phyloP scores from a whole-genome alignment of 2,329 filamentous ascomycete genomes.

The Chaetomium olivaceum region DNA sequence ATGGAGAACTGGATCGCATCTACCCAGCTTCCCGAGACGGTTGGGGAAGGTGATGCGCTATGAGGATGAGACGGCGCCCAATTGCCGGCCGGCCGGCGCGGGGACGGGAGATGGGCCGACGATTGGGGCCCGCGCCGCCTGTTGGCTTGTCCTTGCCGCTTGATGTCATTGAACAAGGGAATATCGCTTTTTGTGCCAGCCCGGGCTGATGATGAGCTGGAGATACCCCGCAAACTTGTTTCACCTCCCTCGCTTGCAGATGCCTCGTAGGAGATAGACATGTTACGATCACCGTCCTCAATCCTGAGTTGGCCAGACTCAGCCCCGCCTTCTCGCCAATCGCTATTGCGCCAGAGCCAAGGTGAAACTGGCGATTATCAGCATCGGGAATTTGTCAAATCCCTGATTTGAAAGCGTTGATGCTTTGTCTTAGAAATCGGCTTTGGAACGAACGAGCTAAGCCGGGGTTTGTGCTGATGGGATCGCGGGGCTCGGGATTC shows the following conservation, averaged over 20 bases:
- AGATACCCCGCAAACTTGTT: slow-evolving; percentile 13
- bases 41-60: slow-evolving; percentile 30
- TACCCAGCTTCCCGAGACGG: slow-evolving; percentile 62
- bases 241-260: slow-evolving; percentile 19
- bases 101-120: slow-evolving; percentile 10
- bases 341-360: not conserved
- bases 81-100: not conserved
- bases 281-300: slow-evolving; percentile 1
- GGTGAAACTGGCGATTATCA: slow-evolving; percentile 3
- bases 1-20: slow-evolving; percentile 86
- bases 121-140: slow-evolving; percentile 10
- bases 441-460: not conserved
- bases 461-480: not conserved
- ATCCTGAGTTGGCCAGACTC: not conserved
- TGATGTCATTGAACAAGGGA: slow-evolving; percentile 22
- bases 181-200: slow-evolving; percentile 4
- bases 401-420: not conserved
- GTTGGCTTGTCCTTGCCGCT: slow-evolving; percentile 8
- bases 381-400: not conserved
- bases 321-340: not conserved
- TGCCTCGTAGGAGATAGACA: slow-evolving; percentile 4
- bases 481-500: slow-evolving; percentile 4
- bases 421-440: not conserved
- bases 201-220: not conserved
- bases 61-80: slow-evolving; percentile 11